phyloP scores from a whole-genome alignment of 176 grass and related monocot species.

The Rhynchospora pubera region DNA sequence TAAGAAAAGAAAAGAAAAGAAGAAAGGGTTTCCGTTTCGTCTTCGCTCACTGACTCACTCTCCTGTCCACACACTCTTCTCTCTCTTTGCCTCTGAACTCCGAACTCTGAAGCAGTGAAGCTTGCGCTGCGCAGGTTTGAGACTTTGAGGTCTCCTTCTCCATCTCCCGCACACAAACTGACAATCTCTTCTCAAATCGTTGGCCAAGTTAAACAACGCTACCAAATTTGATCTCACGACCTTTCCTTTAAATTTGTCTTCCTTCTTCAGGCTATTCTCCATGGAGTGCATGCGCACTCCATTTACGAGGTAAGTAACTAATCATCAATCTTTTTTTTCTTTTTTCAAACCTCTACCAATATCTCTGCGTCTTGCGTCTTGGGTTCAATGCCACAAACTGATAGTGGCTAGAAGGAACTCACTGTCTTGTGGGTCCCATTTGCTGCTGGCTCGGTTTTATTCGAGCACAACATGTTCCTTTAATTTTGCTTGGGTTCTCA shows the following conservation, averaged over 20 bases:
- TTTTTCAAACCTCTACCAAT: too few species aligned
- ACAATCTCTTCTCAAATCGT: background rate
- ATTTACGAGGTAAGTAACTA: slow-evolving; percentile 21
- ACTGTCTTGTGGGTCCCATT: background rate
- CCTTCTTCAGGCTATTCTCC: background rate
- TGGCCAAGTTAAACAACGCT: too few species aligned
- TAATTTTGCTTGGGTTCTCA: background rate
- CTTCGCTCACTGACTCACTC: background rate
- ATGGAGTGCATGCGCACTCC: background rate
- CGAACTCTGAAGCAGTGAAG: background rate
- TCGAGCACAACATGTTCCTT: background rate
- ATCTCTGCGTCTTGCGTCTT: too few species aligned
- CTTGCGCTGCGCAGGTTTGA: too few species aligned
- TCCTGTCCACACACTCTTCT: background rate
- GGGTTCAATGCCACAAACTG: too few species aligned
- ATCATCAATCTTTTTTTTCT: background rate
- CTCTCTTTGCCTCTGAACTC: too few species aligned
- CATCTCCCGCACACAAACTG: background rate
- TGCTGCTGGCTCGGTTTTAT: too few species aligned
- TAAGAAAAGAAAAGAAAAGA: background rate
- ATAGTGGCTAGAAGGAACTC: background rate
- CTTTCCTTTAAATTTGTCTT: background rate
- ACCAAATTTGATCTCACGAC: too few species aligned
- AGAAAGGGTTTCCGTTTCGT: background rate
- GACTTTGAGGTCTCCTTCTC: too few species aligned